Base-by-base conservation (phyloP, 176 grass and related monocot genomes). In the Pharus latifolius region DNA sequence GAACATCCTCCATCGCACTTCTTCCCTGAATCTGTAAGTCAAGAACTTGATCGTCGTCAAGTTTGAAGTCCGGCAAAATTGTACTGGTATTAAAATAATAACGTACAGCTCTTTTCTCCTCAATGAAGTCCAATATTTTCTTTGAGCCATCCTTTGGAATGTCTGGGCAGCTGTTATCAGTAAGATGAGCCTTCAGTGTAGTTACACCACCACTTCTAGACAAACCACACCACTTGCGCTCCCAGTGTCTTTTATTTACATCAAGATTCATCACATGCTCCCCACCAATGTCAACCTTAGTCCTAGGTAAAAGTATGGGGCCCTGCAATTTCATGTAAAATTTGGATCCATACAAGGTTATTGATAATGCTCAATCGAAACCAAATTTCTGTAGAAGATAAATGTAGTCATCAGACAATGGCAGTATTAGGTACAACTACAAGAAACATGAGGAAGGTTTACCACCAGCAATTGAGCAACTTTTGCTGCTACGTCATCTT, bases 101-200 rank as follows among this genome's bases (percentile, higher is more conserved):
- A 1, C 46, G 76, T 37, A 61, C 65, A 68, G 82, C 69, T 74
- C 63, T 69, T 80, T 80, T 85, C 62, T 80, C 76, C 67, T 85
- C 54, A 80, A 85, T 79, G 46, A 85, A 80, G 46, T 80, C 73
- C 42, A 73, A 69, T 60, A 85, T 62, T 85, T 85, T 44, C 49
- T 80, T 80, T 48, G 82, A 85, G 54, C 62, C 73, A 62, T 85
- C 76, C 47, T 63, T 56, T 40, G 82, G 76, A 69, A 85, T 78
- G 44, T 69, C 74, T 1, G 69, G 76, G 55, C 82, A 85, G 38
- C 69, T 79, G 17, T 44, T 61, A 13, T 85, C 82, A 48, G 64
- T 85, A 19, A 85, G 82, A 69, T 85, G 82, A 75, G 82, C 63
- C 69, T 85, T 85, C 47, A 85, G 74, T 74, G 82, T 80, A 80